Evolutionary conservation across 257 asterid genomes (phyloP).

Genomic region (Cordia subcordata): DNA sequence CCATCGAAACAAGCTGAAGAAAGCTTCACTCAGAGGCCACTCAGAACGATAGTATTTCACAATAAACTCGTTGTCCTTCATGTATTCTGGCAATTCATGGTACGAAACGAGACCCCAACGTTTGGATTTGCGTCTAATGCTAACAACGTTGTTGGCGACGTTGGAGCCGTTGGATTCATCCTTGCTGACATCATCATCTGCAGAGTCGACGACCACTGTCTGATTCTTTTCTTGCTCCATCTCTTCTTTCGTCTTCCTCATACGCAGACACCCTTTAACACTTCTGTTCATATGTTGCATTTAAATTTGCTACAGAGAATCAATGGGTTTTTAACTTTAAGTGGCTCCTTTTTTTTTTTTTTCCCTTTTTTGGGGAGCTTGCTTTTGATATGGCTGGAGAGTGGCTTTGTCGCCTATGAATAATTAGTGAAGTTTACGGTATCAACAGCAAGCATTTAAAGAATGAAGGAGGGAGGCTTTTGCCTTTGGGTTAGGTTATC

Average conservation of each 20-base stretch:
- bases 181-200: constrained; percentile 39
- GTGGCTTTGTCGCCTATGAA: constrained; percentile 25
- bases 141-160: constrained; percentile 24
- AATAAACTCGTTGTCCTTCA: constrained; percentile 93
- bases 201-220: neutral
- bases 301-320: no score
- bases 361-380: no score
- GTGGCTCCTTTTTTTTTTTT: no score
- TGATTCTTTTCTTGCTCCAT: constrained; percentile 1
- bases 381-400: no score
- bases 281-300: constrained; percentile 2
- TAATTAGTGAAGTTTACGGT: constrained; percentile 9
- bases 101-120: constrained; percentile 45
- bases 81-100: constrained; percentile 70
- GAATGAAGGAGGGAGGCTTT: neutral
- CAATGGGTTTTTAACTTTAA: no score
- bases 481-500: constrained; percentile 2
- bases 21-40: constrained; percentile 77
- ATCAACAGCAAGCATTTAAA: constrained; percentile 33
- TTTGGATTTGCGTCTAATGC: constrained; percentile 10
- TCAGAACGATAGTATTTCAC: constrained; percentile 68
- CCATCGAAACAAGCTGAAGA: constrained; percentile 85
- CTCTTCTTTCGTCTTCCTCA: neutral
- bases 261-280: neutral
- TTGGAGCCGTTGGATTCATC: constrained; percentile 14